A percentile compares a stretch with the other conserved stretches of the same genome.
Conservation (phyloP, 805 yeast species). For the Saturnispora quitensis region DNA sequence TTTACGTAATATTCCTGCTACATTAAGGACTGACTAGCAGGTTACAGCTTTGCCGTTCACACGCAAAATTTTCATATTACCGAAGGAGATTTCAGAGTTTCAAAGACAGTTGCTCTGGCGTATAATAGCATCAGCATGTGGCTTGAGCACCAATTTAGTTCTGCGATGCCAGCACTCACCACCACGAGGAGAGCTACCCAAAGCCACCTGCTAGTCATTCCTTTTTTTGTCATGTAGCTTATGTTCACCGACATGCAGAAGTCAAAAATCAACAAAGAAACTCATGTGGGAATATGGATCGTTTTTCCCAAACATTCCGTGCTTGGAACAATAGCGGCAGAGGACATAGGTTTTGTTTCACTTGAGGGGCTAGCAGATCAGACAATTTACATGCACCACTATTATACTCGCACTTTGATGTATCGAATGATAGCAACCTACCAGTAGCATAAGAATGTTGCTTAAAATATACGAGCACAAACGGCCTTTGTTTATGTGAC, state of each 20-base stretch:
- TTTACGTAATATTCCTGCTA: not conserved
- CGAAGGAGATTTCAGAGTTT: not conserved
- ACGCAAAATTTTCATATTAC: not conserved
- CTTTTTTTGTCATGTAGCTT: not conserved
- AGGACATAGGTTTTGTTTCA: not conserved
- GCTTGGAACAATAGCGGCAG: not conserved
- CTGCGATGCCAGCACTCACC: too few relatives aligned
- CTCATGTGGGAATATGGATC: not conserved
- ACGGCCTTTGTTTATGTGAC: not conserved
- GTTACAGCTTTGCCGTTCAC: not conserved
- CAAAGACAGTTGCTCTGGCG: not conserved
- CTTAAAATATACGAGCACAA: not conserved
- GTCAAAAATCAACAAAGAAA: not conserved
- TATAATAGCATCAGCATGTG: not conserved
- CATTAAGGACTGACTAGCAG: not conserved
- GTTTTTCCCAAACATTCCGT: not conserved
- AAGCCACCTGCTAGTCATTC: not conserved
- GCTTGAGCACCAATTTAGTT: not conserved
- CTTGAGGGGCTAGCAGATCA: not conserved
- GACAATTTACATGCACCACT: not conserved
- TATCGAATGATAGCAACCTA: not conserved
- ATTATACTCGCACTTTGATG: not conserved
- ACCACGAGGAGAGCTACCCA: too few relatives aligned
- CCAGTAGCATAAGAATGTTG: not conserved
- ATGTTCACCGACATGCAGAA: not conserved